Conservation (phyloP, 108 stramenopile genomes). For the Cafeteria roenbergensis region DNA sequence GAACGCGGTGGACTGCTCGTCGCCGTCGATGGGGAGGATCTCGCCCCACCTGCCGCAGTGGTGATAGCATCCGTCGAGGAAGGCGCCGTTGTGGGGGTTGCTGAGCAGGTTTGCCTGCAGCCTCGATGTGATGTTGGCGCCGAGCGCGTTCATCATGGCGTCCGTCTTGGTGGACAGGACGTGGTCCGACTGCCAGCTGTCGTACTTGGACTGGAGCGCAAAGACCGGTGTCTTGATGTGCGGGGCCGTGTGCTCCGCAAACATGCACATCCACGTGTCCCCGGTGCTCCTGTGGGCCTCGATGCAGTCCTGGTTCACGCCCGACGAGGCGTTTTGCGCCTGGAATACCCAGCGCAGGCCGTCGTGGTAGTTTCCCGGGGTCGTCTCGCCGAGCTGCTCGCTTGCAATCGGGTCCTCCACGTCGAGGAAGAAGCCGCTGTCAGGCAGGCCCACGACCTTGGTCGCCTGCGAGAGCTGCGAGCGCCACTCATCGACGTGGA, state of each 20-base stretch:
- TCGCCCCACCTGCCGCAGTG: neutral
- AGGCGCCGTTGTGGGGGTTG: neutral
- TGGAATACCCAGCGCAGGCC: neutral
- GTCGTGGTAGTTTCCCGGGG: neutral
- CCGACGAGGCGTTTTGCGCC: neutral
- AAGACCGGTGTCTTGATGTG: neutral
- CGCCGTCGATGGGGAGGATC: neutral
- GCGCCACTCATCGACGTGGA: too few relatives aligned
- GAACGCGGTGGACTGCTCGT: neutral
- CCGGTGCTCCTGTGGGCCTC: neutral
- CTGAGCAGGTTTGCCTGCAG: neutral
- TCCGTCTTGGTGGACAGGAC: neutral
- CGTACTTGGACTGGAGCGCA: neutral
- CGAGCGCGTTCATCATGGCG: neutral
- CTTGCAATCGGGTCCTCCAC: neutral
- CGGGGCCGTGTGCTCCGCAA: neutral
- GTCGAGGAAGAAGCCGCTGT: neutral
- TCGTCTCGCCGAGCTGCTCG: neutral
- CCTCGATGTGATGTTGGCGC: neutral
- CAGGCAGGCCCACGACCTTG: neutral
- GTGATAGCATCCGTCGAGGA: neutral
- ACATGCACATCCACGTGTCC: neutral
- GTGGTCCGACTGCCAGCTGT: neutral
- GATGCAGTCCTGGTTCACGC: neutral
- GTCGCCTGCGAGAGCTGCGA: neutral